Evolutionary conservation across 768 basidiomycete genomes (phyloP).

Genomic region (Cubamyces lactineus): DNA sequence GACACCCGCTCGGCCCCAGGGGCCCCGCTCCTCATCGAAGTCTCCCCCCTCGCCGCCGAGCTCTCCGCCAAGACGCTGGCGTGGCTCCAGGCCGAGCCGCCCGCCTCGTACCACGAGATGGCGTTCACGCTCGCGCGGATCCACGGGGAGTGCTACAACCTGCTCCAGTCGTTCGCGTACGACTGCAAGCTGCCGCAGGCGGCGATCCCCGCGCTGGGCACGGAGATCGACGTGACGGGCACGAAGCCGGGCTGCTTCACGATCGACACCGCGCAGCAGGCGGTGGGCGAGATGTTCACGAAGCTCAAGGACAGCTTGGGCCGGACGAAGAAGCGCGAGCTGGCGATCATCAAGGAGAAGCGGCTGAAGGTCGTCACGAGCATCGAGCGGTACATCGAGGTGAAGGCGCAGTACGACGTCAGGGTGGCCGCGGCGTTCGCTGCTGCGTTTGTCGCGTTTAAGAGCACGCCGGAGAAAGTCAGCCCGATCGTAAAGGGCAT

Average conservation of each 20-base stretch:
- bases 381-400: constrained; percentile 79
- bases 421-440: constrained; percentile 90
- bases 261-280: constrained; percentile 72
- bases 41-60: constrained; percentile 62
- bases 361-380: constrained; percentile 65
- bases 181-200: constrained; percentile 86
- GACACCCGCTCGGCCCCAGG: constrained; percentile 38
- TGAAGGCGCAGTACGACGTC: constrained; percentile 84
- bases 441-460: constrained; percentile 86
- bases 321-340: constrained; percentile 77
- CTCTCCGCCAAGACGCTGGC: constrained; percentile 68
- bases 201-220: constrained; percentile 78
- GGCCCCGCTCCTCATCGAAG: constrained; percentile 51
- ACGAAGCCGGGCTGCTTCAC: constrained; percentile 71
- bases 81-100: constrained; percentile 76
- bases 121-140: constrained; percentile 78
- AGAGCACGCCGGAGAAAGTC: constrained; percentile 87
- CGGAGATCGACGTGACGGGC: constrained; percentile 75
- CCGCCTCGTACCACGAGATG: constrained; percentile 91
- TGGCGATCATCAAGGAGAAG: constrained; percentile 76
- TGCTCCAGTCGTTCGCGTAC: constrained; percentile 81
- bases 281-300: constrained; percentile 71
- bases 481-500: constrained; percentile 96
- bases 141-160: constrained; percentile 73
- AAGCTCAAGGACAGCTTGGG: constrained; percentile 76